Conservation (phyloP, 768 basidiomycete species). For the Rhodosporidiobolus sp. region DNA sequence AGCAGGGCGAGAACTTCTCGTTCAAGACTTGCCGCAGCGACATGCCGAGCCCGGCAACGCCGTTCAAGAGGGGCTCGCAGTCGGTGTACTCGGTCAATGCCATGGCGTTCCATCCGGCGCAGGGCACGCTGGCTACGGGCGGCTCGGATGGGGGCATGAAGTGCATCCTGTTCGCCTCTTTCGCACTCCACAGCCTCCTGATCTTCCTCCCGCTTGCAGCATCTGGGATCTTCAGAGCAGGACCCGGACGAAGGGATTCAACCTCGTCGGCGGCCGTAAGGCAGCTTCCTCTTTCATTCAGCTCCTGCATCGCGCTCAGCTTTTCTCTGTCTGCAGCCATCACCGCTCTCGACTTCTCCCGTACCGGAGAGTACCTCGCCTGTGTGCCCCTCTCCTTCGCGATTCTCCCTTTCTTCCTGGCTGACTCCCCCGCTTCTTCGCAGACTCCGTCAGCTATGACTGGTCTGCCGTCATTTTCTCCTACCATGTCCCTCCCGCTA, state of each 20-base stretch:
- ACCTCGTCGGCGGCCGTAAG: conserved; percentile 59
- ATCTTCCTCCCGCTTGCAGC: background rate
- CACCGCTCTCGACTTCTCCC: conserved; percentile 75
- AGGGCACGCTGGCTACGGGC: conserved; percentile 57
- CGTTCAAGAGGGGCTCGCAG: conserved; percentile 54
- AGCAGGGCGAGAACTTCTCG: conserved; percentile 70
- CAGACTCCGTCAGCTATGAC: conserved; percentile 58
- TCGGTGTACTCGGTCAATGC: conserved; percentile 78
- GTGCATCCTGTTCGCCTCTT: conserved; percentile 64
- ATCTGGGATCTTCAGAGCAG: background rate
- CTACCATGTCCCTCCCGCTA: background rate
- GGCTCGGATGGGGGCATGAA: conserved; percentile 78
- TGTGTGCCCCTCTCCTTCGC: conserved; percentile 47
- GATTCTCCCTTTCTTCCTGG: too few relatives aligned
- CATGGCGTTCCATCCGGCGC: conserved; percentile 74
- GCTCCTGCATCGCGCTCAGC: background rate
- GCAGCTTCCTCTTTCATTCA: background rate
- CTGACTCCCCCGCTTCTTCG: too few relatives aligned
- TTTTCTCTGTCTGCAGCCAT: conserved; percentile 53
- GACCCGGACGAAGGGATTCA: conserved; percentile 58
- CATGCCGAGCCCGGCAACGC: conserved; percentile 47
- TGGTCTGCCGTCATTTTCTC: conserved; percentile 20
- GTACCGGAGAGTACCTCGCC: conserved; percentile 79
- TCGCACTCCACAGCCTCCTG: conserved; percentile 49
- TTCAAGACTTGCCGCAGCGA: conserved; percentile 77